These are phyloP conservation scores for Claviceps monticola DNA, from an alignment of 2,329 filamentous ascomycete genomes.

Conservation along the genomic window DNA sequence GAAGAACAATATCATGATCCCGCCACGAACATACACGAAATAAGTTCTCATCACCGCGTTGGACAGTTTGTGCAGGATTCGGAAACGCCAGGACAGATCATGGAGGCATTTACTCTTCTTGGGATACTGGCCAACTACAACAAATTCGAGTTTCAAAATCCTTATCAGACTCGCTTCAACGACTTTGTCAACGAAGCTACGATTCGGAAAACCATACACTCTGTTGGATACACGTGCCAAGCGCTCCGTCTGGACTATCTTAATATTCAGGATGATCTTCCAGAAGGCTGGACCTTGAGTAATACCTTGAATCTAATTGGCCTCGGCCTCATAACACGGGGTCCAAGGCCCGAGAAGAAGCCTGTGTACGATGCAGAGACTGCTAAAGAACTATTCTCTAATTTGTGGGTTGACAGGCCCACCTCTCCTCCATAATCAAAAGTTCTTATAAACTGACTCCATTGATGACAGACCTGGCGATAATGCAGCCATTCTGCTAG, in stretches of 20 bases:
- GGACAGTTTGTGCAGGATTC: constrained; percentile 67
- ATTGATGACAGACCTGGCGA: constrained; percentile 49
- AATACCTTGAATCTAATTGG: constrained; percentile 75
- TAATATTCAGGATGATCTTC: constrained; percentile 76
- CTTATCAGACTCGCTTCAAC: constrained; percentile 79
- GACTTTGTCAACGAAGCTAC: constrained; percentile 89
- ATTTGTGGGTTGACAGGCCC: constrained; percentile 44
- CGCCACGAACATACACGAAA: no score
- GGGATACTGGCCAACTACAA: constrained; percentile 94
- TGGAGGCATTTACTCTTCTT: constrained; percentile 68
- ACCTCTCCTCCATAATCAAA: no score
- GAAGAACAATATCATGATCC: background rate
- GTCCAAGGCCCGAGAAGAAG: constrained; percentile 45
- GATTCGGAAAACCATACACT: constrained; percentile 68
- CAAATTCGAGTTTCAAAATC: constrained; percentile 97
- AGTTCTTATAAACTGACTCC: background rate
- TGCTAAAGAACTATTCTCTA: constrained; percentile 66
- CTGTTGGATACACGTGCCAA: constrained; percentile 60
- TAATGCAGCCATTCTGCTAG: constrained; percentile 66
- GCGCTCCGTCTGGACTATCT: constrained; percentile 62
- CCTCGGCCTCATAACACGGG: constrained; percentile 59
- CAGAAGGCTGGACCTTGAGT: constrained; percentile 76
- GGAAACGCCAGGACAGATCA: constrained; percentile 46
- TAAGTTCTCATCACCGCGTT: background rate
- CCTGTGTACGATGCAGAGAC: constrained; percentile 59